A percentile compares a stretch with the other conserved stretches of the same genome.
phyloP scores from a whole-genome alignment of 352 stramenopile species.

The Stephanocyclus meneghinianus region DNA sequence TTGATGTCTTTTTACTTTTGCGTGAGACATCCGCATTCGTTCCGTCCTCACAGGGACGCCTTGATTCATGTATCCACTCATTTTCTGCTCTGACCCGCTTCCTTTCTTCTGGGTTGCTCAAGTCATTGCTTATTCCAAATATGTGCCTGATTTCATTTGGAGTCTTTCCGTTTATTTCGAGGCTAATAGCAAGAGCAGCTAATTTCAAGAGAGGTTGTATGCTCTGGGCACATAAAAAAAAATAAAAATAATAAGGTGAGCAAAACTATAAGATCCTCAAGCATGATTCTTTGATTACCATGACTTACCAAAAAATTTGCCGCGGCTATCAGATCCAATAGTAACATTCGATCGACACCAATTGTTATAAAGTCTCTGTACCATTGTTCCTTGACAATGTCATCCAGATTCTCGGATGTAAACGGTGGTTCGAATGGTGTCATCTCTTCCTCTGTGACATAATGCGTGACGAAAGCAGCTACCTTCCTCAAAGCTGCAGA shows the following conservation, averaged over 20 bases:
- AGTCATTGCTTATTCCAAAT: constrained; percentile 27
- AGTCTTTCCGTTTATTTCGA: constrained; percentile 24
- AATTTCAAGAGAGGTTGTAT: constrained; percentile 28
- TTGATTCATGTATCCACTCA: constrained; percentile 12
- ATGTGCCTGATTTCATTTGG: constrained; percentile 13
- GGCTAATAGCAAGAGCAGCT: constrained; percentile 15
- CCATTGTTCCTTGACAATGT: constrained; percentile 16
- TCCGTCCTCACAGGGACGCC: constrained; percentile 7
- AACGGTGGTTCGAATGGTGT: constrained; percentile 18
- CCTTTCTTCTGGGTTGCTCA: constrained; percentile 15
- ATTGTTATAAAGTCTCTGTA: constrained; percentile 21
- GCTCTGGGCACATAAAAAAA: constrained; percentile 1
- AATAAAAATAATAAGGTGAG: not conserved
- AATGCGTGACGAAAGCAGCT: constrained; percentile 10
- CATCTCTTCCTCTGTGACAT: constrained; percentile 14
- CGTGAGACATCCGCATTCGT: too few relatives aligned
- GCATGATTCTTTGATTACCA: not conserved
- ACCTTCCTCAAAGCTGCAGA: constrained; percentile 11
- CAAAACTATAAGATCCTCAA: not conserved
- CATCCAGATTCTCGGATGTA: constrained; percentile 4
- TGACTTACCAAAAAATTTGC: constrained; percentile 25
- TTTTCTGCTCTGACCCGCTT: constrained; percentile 18
- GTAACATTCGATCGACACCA: constrained; percentile 18
- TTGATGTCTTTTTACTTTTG: too few relatives aligned
- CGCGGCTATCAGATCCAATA: constrained; percentile 18